These are phyloP conservation scores for Arthrocladium fulminans DNA, from an alignment of 2,329 filamentous ascomycete genomes.

Conservation along the genomic window DNA sequence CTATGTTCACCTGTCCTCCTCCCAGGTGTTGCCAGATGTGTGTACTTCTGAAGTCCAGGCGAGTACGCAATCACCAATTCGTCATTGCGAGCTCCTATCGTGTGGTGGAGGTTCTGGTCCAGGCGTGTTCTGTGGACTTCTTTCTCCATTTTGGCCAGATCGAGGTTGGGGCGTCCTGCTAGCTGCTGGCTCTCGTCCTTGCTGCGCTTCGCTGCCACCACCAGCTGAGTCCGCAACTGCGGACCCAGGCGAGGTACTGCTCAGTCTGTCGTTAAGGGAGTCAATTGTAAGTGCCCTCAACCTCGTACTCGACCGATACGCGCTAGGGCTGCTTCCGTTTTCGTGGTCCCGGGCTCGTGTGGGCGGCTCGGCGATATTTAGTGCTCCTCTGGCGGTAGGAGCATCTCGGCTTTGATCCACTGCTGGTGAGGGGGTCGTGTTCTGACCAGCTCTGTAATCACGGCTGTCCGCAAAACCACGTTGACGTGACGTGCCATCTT, in stretches of 20 bases:
- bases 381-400: slow-evolving; percentile 11
- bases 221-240: neutral
- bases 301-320: neutral
- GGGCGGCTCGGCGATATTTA: slow-evolving; percentile 13
- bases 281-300: slow-evolving; percentile 3
- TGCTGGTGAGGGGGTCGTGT: neutral
- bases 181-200: neutral
- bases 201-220: neutral
- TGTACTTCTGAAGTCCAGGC: neutral
- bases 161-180: neutral
- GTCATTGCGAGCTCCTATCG: neutral
- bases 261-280: slow-evolving; percentile 6
- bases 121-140: neutral
- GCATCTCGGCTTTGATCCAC: neutral
- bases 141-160: neutral
- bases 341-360: slow-evolving; percentile 2
- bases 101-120: neutral
- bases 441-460: neutral
- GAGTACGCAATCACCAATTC: neutral
- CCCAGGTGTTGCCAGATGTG: no score
- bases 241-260: slow-evolving; percentile 1
- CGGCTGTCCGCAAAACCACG: neutral
- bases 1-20: no score
- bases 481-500: neutral
- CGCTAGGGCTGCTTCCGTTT: neutral